These are phyloP conservation scores for Brassica juncea DNA, from an alignment of 345 rosid genomes.

Conservation along the genomic window DNA sequence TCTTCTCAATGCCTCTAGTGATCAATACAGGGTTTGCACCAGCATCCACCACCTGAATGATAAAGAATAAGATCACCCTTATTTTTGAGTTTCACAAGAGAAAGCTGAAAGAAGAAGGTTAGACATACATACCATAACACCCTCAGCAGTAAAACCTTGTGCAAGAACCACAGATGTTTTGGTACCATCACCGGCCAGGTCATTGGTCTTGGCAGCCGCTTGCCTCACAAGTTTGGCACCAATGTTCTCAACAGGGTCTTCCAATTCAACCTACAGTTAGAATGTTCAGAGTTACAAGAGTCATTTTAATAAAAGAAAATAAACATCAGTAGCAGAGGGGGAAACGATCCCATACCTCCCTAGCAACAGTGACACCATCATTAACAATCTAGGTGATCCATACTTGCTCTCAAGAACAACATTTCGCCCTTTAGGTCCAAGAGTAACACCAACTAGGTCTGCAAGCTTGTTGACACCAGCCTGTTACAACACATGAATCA, in stretches of 20 bases:
- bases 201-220: conserved; percentile 88
- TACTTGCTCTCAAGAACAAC: conserved; percentile 99
- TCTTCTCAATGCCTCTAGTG: conserved; percentile 77
- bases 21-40: conserved; percentile 73
- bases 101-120: neutral
- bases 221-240: conserved; percentile 97
- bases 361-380: conserved; percentile 97
- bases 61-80: neutral
- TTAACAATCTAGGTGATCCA: conserved; percentile 97
- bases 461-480: conserved; percentile 98
- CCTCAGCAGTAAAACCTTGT: conserved; percentile 93
- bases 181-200: conserved; percentile 98
- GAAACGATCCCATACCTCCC: conserved; percentile 54
- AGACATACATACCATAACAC: conserved; percentile 68
- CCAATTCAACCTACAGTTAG: conserved; percentile 77
- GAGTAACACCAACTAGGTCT: conserved; percentile 94
- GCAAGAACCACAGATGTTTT: conserved; percentile 99
- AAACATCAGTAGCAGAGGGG: neutral
- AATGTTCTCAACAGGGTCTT: conserved; percentile 97
- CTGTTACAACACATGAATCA: conserved; percentile 39
- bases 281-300: neutral
- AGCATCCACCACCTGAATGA: conserved; percentile 86
- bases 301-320: neutral
- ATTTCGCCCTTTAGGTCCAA: conserved; percentile 94
- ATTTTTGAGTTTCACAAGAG: neutral